phyloP scores from a whole-genome alignment of 1,284 basidiomycete species.

The Tylopilus sp. region DNA sequence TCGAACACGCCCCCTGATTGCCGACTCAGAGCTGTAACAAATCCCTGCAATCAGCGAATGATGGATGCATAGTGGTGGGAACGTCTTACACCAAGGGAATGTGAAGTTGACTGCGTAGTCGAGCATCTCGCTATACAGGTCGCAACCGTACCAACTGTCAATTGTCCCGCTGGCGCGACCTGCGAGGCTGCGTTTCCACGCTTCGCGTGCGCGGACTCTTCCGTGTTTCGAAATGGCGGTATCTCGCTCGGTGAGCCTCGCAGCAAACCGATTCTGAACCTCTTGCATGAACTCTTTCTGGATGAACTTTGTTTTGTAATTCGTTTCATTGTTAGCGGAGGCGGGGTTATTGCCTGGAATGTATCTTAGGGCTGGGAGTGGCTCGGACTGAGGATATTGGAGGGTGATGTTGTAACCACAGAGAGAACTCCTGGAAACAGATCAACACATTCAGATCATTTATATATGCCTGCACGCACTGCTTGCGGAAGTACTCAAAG shows the following conservation, averaged over 20 bases:
- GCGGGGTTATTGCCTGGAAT: conserved; percentile 23
- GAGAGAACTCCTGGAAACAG: conserved; percentile 44
- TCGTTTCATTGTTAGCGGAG: conserved; percentile 28
- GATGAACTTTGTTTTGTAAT: conserved; percentile 17
- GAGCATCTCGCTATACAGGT: conserved; percentile 47
- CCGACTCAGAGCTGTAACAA: conserved; percentile 35
- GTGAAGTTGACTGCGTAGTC: conserved; percentile 61
- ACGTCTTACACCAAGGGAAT: conserved; percentile 60
- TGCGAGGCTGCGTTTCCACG: conserved; percentile 45
- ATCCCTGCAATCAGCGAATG: conserved; percentile 1
- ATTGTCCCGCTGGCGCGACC: conserved; percentile 46
- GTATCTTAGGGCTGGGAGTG: conserved; percentile 47
- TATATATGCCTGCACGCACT: conserved; percentile 38
- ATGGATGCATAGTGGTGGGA: background rate
- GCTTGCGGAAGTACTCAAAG: conserved; percentile 32
- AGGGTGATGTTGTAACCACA: conserved; percentile 67
- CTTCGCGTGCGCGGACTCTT: conserved; percentile 21
- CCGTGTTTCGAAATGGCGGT: conserved; percentile 16
- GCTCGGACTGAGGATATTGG: conserved; percentile 60
- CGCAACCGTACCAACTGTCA: conserved; percentile 57
- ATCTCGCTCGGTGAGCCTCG: conserved; percentile 18
- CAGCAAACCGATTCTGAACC: conserved; percentile 18
- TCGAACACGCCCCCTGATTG: conserved; percentile 37
- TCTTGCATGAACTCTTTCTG: conserved; percentile 22
- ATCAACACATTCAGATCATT: background rate